Conservation (phyloP, 495 filamentous ascomycete genomes). For the Daldinia loculata region DNA sequence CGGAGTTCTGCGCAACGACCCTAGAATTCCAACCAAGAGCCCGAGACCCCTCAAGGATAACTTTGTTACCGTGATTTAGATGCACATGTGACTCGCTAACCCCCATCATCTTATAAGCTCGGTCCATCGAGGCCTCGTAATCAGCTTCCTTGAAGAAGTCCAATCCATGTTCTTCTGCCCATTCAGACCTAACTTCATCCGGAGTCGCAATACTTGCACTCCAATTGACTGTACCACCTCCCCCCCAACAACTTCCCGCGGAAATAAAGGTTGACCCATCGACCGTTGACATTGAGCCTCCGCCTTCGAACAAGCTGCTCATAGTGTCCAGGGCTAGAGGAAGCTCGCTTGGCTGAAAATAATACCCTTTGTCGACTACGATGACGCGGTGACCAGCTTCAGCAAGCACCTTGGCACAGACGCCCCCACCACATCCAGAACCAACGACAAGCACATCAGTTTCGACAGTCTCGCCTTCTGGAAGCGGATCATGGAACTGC, state of each 20-base stretch:
- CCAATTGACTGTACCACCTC: conserved; percentile 81
- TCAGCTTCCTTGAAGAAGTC: conserved; percentile 71
- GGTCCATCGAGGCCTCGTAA: conserved; percentile 73
- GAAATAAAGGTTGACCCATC: conserved; percentile 67
- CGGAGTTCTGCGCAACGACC: conserved; percentile 75
- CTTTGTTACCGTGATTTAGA: conserved; percentile 70
- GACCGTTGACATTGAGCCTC: conserved; percentile 54
- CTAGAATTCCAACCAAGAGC: conserved; percentile 72
- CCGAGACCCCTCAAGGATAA: conserved; percentile 71
- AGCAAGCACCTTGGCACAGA: conserved; percentile 75
- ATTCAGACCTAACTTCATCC: conserved; percentile 73
- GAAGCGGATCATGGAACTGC: conserved; percentile 31
- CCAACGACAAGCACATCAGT: conserved; percentile 79
- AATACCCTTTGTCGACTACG: conserved; percentile 75
- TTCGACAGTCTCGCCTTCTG: conserved; percentile 58
- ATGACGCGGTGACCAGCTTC: conserved; percentile 74
- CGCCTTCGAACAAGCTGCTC: conserved; percentile 65
- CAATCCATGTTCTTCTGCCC: conserved; percentile 67
- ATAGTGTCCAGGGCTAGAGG: conserved; percentile 67
- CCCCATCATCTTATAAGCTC: conserved; percentile 57
- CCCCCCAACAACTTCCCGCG: conserved; percentile 73
- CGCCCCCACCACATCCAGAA: conserved; percentile 79
- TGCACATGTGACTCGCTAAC: conserved; percentile 64
- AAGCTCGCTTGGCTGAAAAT: conserved; percentile 67
- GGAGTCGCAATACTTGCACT: conserved; percentile 74